phyloP scores from a whole-genome alignment of 139 green algal genomes.

The Chlorella sp. region DNA sequence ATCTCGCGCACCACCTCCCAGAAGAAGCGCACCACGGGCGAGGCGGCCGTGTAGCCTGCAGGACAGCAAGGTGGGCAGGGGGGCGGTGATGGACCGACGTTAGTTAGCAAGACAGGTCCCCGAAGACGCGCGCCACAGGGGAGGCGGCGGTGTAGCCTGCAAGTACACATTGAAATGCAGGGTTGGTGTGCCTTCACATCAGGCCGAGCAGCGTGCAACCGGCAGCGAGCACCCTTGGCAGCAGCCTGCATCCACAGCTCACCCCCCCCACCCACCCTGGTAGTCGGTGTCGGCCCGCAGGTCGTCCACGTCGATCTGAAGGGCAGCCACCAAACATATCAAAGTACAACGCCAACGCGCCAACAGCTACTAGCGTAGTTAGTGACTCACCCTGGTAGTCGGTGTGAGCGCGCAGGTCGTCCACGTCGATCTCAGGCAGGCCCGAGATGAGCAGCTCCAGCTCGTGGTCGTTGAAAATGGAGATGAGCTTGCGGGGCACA shows the following conservation, averaged over 20 bases:
- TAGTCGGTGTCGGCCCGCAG: slow-evolving; percentile 95
- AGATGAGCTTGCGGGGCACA: slow-evolving; percentile 70
- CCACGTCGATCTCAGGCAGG: slow-evolving; percentile 95
- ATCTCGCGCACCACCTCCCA: slow-evolving; percentile 93
- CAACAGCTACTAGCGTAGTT: no score
- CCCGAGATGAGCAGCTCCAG: slow-evolving; percentile 98
- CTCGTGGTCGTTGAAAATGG: slow-evolving; percentile 97
- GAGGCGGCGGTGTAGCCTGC: slow-evolving; percentile 75
- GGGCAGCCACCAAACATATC: no score
- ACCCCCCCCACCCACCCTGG: slow-evolving; percentile 42
- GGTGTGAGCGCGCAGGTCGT: slow-evolving; percentile 90
- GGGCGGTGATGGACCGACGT: no score
- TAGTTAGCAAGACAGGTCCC: no score
- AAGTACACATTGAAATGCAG: no score
- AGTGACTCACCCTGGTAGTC: slow-evolving; percentile 85
- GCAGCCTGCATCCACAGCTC: no score
- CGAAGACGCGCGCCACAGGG: slow-evolving; percentile 94
- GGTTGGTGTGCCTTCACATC: no score
- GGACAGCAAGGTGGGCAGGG: no score
- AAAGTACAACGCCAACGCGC: no score
- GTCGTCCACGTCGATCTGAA: slow-evolving; percentile 95
- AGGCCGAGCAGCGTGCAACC: no score
- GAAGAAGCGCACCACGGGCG: slow-evolving; percentile 91
- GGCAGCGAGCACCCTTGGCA: no score
- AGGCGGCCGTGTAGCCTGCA: slow-evolving; percentile 73